phyloP scores from a whole-genome alignment of 2,329 filamentous ascomycete genomes.

The Setomelanomma holmii region DNA sequence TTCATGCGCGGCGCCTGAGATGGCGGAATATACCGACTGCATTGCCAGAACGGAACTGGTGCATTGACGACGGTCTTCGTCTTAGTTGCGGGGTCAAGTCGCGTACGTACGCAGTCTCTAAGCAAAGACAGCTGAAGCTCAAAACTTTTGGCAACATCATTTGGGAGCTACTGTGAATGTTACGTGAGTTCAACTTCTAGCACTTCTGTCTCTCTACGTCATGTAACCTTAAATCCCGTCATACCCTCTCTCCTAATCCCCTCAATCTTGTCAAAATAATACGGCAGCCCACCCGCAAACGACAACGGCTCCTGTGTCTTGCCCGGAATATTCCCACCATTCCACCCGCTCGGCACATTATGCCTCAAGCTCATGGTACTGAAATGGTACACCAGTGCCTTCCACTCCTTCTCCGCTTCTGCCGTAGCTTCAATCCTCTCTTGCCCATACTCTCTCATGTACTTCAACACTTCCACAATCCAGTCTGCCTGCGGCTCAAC shows the following conservation, averaged over 20 bases:
- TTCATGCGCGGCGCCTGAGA: not conserved
- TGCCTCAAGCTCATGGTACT: constrained; percentile 4
- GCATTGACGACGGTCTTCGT: too few species aligned
- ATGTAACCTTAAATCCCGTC: constrained; percentile 11
- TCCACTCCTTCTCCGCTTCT: constrained; percentile 49
- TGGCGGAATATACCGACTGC: too few species aligned
- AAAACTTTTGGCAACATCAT: too few species aligned
- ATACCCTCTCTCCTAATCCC: constrained; percentile 12
- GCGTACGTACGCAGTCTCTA: too few species aligned
- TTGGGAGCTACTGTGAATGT: too few species aligned
- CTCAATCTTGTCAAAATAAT: constrained; percentile 11
- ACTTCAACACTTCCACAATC: constrained; percentile 46
- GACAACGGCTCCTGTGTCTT: constrained; percentile 13
- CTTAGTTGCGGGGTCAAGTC: too few species aligned
- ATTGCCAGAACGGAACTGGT: too few species aligned
- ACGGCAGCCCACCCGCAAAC: constrained; percentile 12
- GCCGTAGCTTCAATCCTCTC: constrained; percentile 42
- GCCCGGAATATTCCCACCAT: constrained; percentile 20
- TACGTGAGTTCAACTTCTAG: too few species aligned
- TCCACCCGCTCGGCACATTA: constrained; percentile 10
- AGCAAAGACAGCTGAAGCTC: too few species aligned
- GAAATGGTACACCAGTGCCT: constrained; percentile 12
- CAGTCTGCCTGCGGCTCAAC: constrained; percentile 50
- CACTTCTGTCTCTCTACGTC: too few species aligned
- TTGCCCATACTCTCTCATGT: constrained; percentile 35